Evolutionary conservation across 768 basidiomycete species (phyloP).

Genomic region (Vishniacozyma victoriae): DNA sequence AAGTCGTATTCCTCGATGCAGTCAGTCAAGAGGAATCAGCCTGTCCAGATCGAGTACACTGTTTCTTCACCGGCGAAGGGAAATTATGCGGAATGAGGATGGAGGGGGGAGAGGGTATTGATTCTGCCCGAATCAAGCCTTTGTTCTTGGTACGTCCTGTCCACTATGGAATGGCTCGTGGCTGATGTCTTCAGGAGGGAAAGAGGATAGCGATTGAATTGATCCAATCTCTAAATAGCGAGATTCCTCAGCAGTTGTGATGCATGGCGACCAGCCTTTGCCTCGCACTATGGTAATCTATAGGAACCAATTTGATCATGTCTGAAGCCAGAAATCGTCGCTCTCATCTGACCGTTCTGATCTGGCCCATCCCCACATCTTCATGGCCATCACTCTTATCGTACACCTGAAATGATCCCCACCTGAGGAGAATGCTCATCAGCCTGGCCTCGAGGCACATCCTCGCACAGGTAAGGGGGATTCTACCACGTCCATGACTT

Average conservation of each 20-base stretch:
- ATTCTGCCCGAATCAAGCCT: slow-evolving; percentile 20
- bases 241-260: slow-evolving; percentile 2
- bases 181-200: slow-evolving; percentile 1
- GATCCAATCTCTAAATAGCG: slow-evolving; percentile 6
- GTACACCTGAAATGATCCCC: too few species aligned
- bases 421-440: too few species aligned
- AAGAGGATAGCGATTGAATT: slow-evolving; percentile 3
- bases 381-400: too few species aligned
- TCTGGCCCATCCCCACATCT: too few species aligned
- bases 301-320: too few species aligned
- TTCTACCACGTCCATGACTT: too few species aligned
- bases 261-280: too few species aligned
- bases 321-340: too few species aligned
- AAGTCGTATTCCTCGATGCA: slow-evolving; percentile 39
- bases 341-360: too few species aligned
- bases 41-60: slow-evolving; percentile 40
- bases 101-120: slow-evolving; percentile 39
- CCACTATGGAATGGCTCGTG: neutral
- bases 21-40: slow-evolving; percentile 41
- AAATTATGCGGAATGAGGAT: slow-evolving; percentile 40
- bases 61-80: slow-evolving; percentile 27
- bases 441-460: too few species aligned
- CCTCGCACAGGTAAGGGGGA: too few species aligned
- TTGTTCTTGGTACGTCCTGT: slow-evolving; percentile 21
- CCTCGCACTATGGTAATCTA: too few species aligned